phyloP scores from a whole-genome alignment of 768 basidiomycete species.

The Pluteus cervinus region DNA sequence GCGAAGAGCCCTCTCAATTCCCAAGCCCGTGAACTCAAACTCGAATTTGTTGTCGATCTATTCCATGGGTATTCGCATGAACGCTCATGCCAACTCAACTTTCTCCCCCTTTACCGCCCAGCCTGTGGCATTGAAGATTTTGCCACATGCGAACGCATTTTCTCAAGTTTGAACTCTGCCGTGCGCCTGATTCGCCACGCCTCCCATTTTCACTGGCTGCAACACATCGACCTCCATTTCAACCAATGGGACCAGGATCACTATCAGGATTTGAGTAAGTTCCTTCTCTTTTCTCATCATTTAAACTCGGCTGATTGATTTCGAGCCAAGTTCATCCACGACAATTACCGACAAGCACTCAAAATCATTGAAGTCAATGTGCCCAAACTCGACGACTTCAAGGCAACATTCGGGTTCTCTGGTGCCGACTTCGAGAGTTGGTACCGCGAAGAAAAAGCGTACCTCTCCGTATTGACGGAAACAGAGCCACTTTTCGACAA shows the following conservation, averaged over 20 bases:
- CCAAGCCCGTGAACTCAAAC: not conserved
- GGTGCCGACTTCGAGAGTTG: not conserved
- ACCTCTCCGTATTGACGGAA: not conserved
- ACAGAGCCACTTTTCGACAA: too few species aligned
- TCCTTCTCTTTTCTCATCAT: not conserved
- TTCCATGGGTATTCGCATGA: conserved; percentile 11
- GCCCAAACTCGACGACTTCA: not conserved
- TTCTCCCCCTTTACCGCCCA: conserved; percentile 3
- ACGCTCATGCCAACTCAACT: conserved; percentile 5
- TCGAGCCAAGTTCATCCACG: conserved; percentile 2
- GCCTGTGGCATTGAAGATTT: conserved; percentile 8
- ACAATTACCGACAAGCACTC: conserved; percentile 1
- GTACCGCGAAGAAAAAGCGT: not conserved
- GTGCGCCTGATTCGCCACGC: conserved; percentile 2
- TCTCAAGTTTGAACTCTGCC: conserved; percentile 5
- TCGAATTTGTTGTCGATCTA: conserved; percentile 11
- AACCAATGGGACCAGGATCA: conserved; percentile 6
- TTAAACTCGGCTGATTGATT: too few species aligned
- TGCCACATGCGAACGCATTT: conserved; percentile 9
- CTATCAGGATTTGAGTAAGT: conserved; percentile 4
- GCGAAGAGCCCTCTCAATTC: not conserved
- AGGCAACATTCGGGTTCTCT: not conserved
- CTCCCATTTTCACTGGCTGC: conserved; percentile 7
- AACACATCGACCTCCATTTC: conserved; percentile 7
- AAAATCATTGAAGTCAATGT: not conserved